These are phyloP conservation scores for Xeromyces bisporus DNA, from an alignment of 495 filamentous ascomycete genomes.

Conservation along the genomic window DNA sequence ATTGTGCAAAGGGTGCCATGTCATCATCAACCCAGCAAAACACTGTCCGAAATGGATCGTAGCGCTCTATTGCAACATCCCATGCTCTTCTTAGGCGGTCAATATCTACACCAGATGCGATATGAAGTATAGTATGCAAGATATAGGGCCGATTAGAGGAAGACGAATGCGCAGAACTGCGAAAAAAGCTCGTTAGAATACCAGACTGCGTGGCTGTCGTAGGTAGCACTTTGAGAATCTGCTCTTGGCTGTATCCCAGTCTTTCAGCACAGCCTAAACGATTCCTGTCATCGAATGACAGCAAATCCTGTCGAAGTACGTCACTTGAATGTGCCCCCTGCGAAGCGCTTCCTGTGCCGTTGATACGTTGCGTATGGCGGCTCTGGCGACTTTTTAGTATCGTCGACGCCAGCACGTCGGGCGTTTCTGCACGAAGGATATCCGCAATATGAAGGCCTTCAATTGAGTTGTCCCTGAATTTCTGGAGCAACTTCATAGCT, in stretches of 20 bases:
- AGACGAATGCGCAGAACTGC: slow-evolving; percentile 10
- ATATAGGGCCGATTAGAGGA: slow-evolving; percentile 40
- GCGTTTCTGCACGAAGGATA: slow-evolving; percentile 9
- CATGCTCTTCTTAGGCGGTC: slow-evolving; percentile 32
- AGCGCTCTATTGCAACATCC: slow-evolving; percentile 19
- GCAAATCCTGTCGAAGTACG: background rate
- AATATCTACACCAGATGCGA: slow-evolving; percentile 24
- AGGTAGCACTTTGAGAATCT: slow-evolving; percentile 48
- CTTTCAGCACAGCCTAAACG: slow-evolving; percentile 17
- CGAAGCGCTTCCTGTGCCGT: background rate
- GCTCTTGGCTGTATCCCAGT: slow-evolving; percentile 21
- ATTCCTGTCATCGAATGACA: slow-evolving; percentile 5
- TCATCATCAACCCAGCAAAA: slow-evolving; percentile 53
- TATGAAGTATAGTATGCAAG: slow-evolving; percentile 40
- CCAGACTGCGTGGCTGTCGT: slow-evolving; percentile 62
- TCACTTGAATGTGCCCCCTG: slow-evolving; percentile 1
- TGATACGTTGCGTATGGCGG: no score
- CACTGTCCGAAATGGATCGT: slow-evolving; percentile 43
- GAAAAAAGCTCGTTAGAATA: slow-evolving; percentile 47
- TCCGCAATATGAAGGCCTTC: slow-evolving; percentile 15
- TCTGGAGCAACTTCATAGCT: slow-evolving; percentile 39
- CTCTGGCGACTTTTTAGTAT: slow-evolving; percentile 1
- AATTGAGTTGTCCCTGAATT: slow-evolving; percentile 7
- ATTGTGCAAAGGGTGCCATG: slow-evolving; percentile 47
- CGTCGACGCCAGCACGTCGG: slow-evolving; percentile 17